Conservation (phyloP, 2,329 filamentous ascomycete species). For the Penicillium psychrosexuale region DNA sequence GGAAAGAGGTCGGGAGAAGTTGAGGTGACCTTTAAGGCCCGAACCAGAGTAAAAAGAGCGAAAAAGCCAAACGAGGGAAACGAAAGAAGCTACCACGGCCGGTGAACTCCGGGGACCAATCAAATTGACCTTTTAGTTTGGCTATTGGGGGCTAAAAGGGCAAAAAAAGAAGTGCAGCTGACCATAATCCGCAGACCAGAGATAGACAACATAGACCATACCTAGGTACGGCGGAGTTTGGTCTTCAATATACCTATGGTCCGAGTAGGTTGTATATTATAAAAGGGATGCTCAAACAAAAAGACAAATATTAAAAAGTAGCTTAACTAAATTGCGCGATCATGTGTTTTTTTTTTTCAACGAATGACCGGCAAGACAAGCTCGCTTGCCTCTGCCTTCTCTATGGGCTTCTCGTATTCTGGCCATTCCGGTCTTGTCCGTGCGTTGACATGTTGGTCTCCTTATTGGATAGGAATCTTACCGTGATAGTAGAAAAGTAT, state of each 20-base stretch:
- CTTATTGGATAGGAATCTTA: constrained; percentile 18
- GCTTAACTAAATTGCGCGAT: background rate
- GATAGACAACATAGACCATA: background rate
- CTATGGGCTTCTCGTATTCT: constrained; percentile 21
- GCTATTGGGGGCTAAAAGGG: constrained; percentile 2
- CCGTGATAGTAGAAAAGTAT: constrained; percentile 1
- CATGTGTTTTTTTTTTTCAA: background rate
- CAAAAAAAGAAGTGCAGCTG: background rate
- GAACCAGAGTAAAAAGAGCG: background rate
- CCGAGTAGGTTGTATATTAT: background rate
- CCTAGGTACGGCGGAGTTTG: background rate
- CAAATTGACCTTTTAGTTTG: background rate
- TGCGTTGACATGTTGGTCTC: constrained; percentile 8
- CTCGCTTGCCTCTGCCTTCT: constrained; percentile 23
- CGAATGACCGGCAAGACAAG: constrained; percentile 11
- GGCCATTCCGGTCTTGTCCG: constrained; percentile 21
- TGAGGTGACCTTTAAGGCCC: background rate
- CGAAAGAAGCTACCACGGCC: background rate
- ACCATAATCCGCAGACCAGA: background rate
- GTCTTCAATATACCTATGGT: background rate
- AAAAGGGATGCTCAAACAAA: background rate
- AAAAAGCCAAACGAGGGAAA: background rate
- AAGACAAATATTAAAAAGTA: background rate
- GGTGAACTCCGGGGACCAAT: constrained; percentile 2
- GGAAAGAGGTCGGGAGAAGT: background rate